Percentiles rank a stretch among this genome's conserved stretches.
phyloP scores from a whole-genome alignment of 495 filamentous ascomycete species.

The Xylaria acuta region DNA sequence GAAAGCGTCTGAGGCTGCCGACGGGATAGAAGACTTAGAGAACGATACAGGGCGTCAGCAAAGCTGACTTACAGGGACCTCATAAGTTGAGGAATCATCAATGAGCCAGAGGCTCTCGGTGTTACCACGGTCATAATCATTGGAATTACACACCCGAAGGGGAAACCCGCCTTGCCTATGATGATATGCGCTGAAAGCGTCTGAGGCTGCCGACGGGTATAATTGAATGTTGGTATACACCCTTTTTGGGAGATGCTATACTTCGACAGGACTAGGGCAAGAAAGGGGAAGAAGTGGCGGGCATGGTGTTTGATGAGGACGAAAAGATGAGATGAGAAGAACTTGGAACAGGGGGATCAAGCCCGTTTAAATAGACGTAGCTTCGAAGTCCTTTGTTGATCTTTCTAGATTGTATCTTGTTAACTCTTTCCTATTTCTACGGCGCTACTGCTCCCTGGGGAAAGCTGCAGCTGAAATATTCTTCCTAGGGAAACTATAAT shows the following conservation, averaged over 20 bases:
- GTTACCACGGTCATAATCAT: not conserved
- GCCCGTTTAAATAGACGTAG: not conserved
- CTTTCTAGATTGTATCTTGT: not conserved
- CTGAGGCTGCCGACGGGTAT: not conserved
- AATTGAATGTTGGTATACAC: not conserved
- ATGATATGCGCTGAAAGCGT: not conserved
- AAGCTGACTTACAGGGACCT: not conserved
- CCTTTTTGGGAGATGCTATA: not conserved
- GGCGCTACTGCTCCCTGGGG: not conserved
- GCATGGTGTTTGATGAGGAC: not conserved
- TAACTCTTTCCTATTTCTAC: not conserved
- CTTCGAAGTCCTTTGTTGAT: not conserved
- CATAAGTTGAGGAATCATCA: not conserved
- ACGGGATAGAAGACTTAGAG: not conserved
- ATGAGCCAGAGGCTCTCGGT: not conserved
- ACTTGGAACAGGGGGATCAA: not conserved
- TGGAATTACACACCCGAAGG: not conserved
- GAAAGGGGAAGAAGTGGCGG: not conserved
- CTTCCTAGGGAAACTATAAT: not conserved
- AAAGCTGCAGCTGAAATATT: not conserved
- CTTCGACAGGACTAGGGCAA: not conserved
- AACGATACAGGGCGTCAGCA: not conserved
- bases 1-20: not conserved
- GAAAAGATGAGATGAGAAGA: not conserved
- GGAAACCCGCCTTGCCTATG: not conserved